These are phyloP conservation scores for Aspergillus floridensis DNA, from an alignment of 2,329 filamentous ascomycete species.

Conservation along the genomic window DNA sequence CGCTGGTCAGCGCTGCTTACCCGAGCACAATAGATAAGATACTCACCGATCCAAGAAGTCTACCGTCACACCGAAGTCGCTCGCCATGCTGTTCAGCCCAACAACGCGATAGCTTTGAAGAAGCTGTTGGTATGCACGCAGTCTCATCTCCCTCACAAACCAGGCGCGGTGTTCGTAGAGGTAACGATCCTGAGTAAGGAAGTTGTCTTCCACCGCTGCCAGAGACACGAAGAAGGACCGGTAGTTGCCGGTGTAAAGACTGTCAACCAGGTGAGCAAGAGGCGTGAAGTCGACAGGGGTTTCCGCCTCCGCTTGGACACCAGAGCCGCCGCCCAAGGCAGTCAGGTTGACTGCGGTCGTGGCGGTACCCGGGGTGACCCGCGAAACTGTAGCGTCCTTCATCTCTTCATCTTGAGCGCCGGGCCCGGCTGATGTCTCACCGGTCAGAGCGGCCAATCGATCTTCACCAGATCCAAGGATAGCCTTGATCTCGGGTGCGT, in stretches of 20 bases:
- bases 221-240: conserved; percentile 89
- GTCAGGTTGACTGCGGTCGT: conserved; percentile 84
- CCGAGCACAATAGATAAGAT: background rate
- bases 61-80: conserved; percentile 92
- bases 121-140: conserved; percentile 93
- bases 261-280: conserved; percentile 82
- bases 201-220: conserved; percentile 85
- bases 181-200: conserved; percentile 91
- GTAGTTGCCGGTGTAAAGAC: conserved; percentile 91
- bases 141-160: conserved; percentile 98
- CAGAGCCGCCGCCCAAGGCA: conserved; percentile 67
- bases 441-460: conserved; percentile 77
- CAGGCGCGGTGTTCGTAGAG: conserved; percentile 92
- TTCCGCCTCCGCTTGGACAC: conserved; percentile 71
- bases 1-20: conserved; percentile 14
- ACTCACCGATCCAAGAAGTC: conserved; percentile 90
- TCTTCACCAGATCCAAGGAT: conserved; percentile 89
- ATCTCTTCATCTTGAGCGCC: conserved; percentile 74
- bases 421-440: conserved; percentile 76
- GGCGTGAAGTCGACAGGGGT: conserved; percentile 83
- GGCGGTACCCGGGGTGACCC: conserved; percentile 51
- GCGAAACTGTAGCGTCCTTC: conserved; percentile 59
- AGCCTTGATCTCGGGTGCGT: conserved; percentile 96
- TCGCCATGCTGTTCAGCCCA: conserved; percentile 94
- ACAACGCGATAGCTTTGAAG: conserved; percentile 97